A percentile compares a stretch with the other conserved stretches of the same genome.
phyloP scores from a whole-genome alignment of 2,329 filamentous ascomycete genomes.

The Blumeriella jaapii region DNA sequence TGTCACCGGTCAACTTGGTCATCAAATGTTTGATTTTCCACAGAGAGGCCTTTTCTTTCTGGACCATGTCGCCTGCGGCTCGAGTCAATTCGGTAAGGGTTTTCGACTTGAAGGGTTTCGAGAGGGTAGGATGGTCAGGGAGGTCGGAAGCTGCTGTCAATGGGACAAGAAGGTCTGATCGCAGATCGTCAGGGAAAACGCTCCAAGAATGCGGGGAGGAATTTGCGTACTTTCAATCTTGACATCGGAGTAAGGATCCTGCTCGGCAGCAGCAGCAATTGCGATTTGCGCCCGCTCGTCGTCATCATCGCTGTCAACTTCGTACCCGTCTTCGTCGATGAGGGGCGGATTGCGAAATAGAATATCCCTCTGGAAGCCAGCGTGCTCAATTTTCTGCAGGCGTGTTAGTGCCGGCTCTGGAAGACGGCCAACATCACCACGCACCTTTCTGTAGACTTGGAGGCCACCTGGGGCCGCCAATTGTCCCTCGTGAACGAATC shows the following conservation, averaged over 20 bases:
- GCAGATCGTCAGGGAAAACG: slow-evolving; percentile 1
- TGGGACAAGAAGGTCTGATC: slow-evolving; percentile 59
- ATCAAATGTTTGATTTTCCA: slow-evolving; percentile 66
- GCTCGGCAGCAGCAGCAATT: slow-evolving; percentile 49
- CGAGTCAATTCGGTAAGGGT: slow-evolving; percentile 60
- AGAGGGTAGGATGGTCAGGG: slow-evolving; percentile 61
- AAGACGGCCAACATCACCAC: slow-evolving; percentile 12
- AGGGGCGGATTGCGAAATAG: slow-evolving; percentile 63
- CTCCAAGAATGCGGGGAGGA: background rate
- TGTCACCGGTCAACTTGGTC: slow-evolving; percentile 63
- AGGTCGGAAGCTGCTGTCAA: slow-evolving; percentile 66
- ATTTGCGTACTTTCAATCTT: slow-evolving; percentile 52
- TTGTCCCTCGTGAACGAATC: slow-evolving; percentile 59
- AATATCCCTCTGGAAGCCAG: slow-evolving; percentile 60
- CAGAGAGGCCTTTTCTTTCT: slow-evolving; percentile 61
- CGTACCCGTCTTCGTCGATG: slow-evolving; percentile 68
- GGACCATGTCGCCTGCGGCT: slow-evolving; percentile 59
- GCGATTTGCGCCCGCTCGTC: slow-evolving; percentile 51
- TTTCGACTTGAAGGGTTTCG: slow-evolving; percentile 61
- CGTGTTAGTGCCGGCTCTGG: slow-evolving; percentile 12
- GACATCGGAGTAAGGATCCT: slow-evolving; percentile 64
- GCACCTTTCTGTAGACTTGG: slow-evolving; percentile 60
- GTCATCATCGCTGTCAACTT: slow-evolving; percentile 62
- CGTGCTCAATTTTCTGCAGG: slow-evolving; percentile 58
- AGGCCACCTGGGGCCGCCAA: slow-evolving; percentile 55